Base-by-base conservation (phyloP, 2,329 filamentous ascomycete genomes). In the Penicillium sp. region DNA sequence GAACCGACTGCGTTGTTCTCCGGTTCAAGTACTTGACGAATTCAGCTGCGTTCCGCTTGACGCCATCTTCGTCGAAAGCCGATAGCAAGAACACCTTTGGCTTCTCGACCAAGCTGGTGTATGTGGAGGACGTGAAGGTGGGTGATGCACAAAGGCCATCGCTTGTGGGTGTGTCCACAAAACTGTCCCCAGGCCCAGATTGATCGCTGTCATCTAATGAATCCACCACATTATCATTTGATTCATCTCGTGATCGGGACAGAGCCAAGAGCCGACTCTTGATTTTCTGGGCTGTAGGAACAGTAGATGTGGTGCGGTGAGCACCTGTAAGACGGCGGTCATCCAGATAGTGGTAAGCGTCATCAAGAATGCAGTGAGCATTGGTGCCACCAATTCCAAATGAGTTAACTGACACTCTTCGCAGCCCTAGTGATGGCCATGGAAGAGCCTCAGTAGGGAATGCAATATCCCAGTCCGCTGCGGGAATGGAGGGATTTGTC, bases 351-450 rank as follows among this genome's bases (percentile, higher is more conserved):
- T 68, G 60, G 11, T 61, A 62, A 11, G 66, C 68, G 29, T 72
- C 65, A 40, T 75, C 71, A 29, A 75, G 43, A 6, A 75, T 64
- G 31, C 66, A 63, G 49, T 74, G 71, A 0, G 71, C 64, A 53
- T 73, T 74, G 1, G 71, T 64, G 0, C 73, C 73, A 6, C 71
- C 72, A 49, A 69, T 72, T 8, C 75, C 75, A 50, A 77, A 77
- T 8, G 65, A 72, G 50, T 74, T 76, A n/a, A 77, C 46, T 1
- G 67, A 69, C 1, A 63, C 57, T 41, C 70, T 60, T 8, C 69
- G 64, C 4, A 65, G 48, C 3, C 66, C 66, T 3, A 54, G 8
- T 1, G 61, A 65, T n/a, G 69, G 70, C 71, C 70, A 72, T 1
- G 63, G 59, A 6, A 59, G 61, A n/a, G 58, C 61, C 15, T 63